A percentile compares a stretch with the other conserved stretches of the same genome.
These are phyloP conservation scores for Paracoccidioides lutzii DNA, from an alignment of 2,329 filamentous ascomycete species.

Conservation along the genomic window DNA sequence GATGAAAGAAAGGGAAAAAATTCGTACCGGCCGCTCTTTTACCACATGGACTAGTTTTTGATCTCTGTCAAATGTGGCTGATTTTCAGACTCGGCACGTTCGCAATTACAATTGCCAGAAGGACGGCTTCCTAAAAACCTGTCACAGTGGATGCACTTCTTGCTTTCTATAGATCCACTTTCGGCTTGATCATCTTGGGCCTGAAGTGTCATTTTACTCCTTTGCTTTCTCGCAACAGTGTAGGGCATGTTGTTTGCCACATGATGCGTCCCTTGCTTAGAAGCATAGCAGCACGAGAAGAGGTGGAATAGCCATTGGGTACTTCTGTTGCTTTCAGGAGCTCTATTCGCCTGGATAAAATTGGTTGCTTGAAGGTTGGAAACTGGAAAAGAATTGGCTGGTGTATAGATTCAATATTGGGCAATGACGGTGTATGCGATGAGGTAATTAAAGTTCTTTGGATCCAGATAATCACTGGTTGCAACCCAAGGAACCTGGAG, in stretches of 20 bases:
- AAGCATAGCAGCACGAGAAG: slow-evolving; percentile 46
- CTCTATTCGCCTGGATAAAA: background rate
- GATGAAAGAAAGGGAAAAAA: background rate
- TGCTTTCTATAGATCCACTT: slow-evolving; percentile 21
- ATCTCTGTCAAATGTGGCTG: slow-evolving; percentile 33
- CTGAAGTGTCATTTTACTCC: slow-evolving; percentile 59
- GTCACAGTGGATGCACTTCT: background rate
- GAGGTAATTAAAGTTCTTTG: no score
- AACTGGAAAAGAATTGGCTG: background rate
- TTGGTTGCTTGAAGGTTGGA: background rate
- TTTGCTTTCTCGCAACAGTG: slow-evolving; percentile 73
- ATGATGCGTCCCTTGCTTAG: slow-evolving; percentile 56
- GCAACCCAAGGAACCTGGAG: no score
- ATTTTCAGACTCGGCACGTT: slow-evolving; percentile 60
- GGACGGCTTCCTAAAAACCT: slow-evolving; percentile 48
- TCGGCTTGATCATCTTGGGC: slow-evolving; percentile 73
- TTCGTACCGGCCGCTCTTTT: slow-evolving; percentile 55
- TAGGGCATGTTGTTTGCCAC: slow-evolving; percentile 75
- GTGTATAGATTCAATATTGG: no score
- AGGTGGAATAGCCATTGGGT: slow-evolving; percentile 34
- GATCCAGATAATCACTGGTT: no score
- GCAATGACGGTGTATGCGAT: no score
- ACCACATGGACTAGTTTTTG: slow-evolving; percentile 61
- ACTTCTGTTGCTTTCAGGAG: background rate
- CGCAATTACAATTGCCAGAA: slow-evolving; percentile 70